phyloP scores from a whole-genome alignment of 2,329 filamentous ascomycete species.

The Blumeria hordei region DNA sequence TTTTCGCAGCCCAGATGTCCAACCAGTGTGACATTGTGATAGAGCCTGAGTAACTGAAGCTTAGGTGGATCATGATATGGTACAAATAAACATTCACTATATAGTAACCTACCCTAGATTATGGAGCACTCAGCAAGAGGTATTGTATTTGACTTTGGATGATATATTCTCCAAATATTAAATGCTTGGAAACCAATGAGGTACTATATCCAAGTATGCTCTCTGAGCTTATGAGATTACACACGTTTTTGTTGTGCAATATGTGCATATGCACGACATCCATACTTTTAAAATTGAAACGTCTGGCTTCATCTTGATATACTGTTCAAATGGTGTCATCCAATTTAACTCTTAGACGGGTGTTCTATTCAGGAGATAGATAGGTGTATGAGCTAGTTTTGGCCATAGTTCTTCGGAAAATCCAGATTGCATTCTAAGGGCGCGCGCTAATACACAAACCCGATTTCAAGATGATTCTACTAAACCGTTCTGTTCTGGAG shows the following conservation, averaged over 20 bases:
- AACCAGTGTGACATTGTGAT: too few relatives aligned
- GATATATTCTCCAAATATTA: too few relatives aligned
- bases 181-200: too few relatives aligned
- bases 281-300: neutral
- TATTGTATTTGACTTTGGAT: too few relatives aligned
- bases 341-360: neutral
- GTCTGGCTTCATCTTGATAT: neutral
- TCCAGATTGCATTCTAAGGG: neutral
- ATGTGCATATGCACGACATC: neutral
- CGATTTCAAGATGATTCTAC: neutral
- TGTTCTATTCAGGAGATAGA: neutral
- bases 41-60: too few relatives aligned
- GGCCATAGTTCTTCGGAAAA: neutral
- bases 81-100: too few relatives aligned
- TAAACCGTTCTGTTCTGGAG: neutral
- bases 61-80: too few relatives aligned
- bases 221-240: neutral
- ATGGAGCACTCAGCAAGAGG: too few relatives aligned
- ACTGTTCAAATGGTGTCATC: neutral
- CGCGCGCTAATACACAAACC: neutral
- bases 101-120: too few relatives aligned
- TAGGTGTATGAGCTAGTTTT: neutral
- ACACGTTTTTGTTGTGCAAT: neutral
- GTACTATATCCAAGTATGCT: neutral
- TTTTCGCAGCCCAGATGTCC: too few relatives aligned